Conservation (phyloP, 768 basidiomycete genomes). For the Boletellus ananas region DNA sequence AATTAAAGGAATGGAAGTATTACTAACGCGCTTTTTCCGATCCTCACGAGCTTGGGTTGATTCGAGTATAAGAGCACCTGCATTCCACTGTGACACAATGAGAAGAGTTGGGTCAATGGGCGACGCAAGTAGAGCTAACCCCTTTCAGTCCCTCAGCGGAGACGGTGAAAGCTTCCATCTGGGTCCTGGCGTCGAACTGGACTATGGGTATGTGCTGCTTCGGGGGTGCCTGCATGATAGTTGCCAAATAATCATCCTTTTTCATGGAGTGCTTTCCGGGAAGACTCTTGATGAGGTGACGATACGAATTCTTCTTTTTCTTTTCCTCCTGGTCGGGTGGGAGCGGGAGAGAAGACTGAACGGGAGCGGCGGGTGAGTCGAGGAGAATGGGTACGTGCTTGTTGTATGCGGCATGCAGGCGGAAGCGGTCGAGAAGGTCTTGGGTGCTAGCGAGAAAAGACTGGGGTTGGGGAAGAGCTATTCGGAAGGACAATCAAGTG, state of each 20-base stretch:
- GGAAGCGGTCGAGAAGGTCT: slow-evolving; percentile 71
- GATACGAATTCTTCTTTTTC: slow-evolving; percentile 77
- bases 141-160: slow-evolving; percentile 70
- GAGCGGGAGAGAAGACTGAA: slow-evolving; percentile 38
- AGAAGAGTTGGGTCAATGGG: slow-evolving; percentile 6
- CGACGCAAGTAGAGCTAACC: slow-evolving; percentile 41
- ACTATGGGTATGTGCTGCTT: slow-evolving; percentile 64
- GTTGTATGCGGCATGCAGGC: slow-evolving; percentile 71
- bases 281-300: slow-evolving; percentile 69
- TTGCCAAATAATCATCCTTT: slow-evolving; percentile 70
- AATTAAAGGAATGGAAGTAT: slow-evolving; percentile 2
- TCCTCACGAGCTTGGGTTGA: slow-evolving; percentile 75
- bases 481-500: slow-evolving; percentile 20
- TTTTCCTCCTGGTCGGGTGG: slow-evolving; percentile 53
- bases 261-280: slow-evolving; percentile 81
- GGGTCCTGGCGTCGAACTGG: slow-evolving; percentile 62
- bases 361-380: slow-evolving; percentile 20
- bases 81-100: slow-evolving; percentile 56
- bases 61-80: slow-evolving; percentile 55
- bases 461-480: slow-evolving; percentile 30
- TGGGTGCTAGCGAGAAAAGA: slow-evolving; percentile 67
- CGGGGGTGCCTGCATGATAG: slow-evolving; percentile 62
- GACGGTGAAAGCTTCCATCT: slow-evolving; percentile 69
- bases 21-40: slow-evolving; percentile 69
- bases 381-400: slow-evolving; percentile 66